Conservation (phyloP, 2,329 filamentous ascomycete species). For the Neonectria magnoliae region DNA sequence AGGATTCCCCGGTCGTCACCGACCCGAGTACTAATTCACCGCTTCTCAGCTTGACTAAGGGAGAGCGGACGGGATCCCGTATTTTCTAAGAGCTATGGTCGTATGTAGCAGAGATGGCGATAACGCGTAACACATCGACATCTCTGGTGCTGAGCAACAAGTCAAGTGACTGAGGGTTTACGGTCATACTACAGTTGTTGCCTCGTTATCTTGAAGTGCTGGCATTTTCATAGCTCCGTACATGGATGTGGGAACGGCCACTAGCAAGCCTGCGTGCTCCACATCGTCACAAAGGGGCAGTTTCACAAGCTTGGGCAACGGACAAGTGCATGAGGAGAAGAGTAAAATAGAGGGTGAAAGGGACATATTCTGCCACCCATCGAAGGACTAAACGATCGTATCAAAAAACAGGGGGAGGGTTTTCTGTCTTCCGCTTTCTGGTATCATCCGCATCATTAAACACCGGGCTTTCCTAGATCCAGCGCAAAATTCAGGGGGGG, state of each 20-base stretch:
- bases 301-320: not conserved
- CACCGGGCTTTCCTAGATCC: not conserved
- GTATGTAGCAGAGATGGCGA: not conserved
- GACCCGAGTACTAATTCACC: constrained; percentile 4
- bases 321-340: not conserved
- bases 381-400: constrained; percentile 8
- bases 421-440: constrained; percentile 1
- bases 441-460: constrained; percentile 7
- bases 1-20: constrained; percentile 6
- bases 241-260: too few species aligned
- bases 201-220: too few species aligned
- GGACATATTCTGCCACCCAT: not conserved
- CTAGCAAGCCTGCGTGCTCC: not conserved
- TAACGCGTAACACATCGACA: not conserved
- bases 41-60: constrained; percentile 5
- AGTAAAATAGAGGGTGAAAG: not conserved
- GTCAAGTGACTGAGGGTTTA: not conserved
- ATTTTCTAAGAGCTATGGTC: constrained; percentile 6
- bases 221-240: too few species aligned
- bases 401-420: not conserved
- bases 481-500: not conserved
- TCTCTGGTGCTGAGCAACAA: not conserved
- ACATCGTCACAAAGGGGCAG: not conserved
- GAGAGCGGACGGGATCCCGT: constrained; percentile 7
- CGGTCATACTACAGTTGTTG: not conserved